Evolutionary conservation across 768 basidiomycete genomes (phyloP).

Genomic region (Rhodotorula babjevae): DNA sequence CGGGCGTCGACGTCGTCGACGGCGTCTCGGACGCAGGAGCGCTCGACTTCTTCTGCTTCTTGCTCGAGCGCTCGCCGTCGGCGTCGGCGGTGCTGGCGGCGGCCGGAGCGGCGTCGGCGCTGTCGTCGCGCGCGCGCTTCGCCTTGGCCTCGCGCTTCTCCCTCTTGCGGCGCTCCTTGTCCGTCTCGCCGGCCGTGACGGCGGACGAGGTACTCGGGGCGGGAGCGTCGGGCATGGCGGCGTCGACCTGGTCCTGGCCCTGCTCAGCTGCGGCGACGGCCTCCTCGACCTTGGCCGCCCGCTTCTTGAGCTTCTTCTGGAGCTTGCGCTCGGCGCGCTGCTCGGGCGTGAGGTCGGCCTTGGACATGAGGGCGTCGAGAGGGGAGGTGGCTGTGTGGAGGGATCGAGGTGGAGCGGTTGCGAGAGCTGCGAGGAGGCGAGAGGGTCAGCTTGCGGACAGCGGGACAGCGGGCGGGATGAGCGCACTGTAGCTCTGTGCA

Average conservation of each 20-base stretch:
- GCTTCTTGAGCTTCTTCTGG: constrained; percentile 40
- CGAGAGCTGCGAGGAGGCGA: neutral
- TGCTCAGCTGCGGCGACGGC: neutral
- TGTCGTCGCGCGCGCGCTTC: constrained; percentile 16
- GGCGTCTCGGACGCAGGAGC: constrained; percentile 16
- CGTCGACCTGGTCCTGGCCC: constrained; percentile 3
- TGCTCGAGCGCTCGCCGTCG: constrained; percentile 15
- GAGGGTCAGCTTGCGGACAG: neutral
- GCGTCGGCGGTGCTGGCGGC: neutral
- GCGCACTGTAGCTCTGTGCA: too few relatives aligned
- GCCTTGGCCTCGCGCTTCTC: constrained; percentile 34
- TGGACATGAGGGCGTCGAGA: constrained; percentile 8
- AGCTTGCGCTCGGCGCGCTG: constrained; percentile 26
- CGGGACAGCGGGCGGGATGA: too few relatives aligned
- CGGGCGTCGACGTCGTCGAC: constrained; percentile 41
- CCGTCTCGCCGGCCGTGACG: constrained; percentile 44
- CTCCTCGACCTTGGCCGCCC: constrained; percentile 1
- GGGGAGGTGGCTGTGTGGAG: neutral
- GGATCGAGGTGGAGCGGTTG: neutral
- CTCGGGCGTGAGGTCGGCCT: constrained; percentile 21
- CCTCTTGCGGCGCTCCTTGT: constrained; percentile 46
- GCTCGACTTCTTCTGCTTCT: constrained; percentile 41
- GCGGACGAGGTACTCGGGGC: constrained; percentile 12
- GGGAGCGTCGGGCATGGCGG: constrained; percentile 11
- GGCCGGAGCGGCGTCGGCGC: neutral